These are phyloP conservation scores for Spathaspora gorwiae DNA, from an alignment of 805 yeast genomes.

Conservation along the genomic window DNA sequence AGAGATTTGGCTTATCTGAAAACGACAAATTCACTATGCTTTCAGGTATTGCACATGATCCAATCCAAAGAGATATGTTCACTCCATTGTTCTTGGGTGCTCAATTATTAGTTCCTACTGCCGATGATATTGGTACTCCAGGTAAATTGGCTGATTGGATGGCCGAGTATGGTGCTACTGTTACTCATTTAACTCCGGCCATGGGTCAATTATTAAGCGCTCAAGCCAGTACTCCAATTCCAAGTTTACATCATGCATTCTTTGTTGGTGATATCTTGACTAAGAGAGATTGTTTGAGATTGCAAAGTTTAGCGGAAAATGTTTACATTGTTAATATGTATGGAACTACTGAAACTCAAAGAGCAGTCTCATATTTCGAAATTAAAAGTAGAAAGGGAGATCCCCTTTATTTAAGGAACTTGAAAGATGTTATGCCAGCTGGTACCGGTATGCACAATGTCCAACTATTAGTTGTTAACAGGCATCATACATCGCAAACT, in stretches of 20 bases:
- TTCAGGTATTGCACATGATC: conserved; percentile 98
- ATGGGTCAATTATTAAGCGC: conserved; percentile 98
- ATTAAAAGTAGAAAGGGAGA: conserved; percentile 70
- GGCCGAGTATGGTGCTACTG: conserved; percentile 85
- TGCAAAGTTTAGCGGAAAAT: conserved; percentile 88
- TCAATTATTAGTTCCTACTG: conserved; percentile 84
- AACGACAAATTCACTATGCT: conserved; percentile 94
- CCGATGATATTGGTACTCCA: conserved; percentile 98
- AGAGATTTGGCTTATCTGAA: conserved; percentile 70
- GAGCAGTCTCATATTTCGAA: conserved; percentile 93
- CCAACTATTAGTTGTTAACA: conserved; percentile 87
- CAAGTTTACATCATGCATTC: conserved; percentile 88
- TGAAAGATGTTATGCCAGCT: conserved; percentile 97
- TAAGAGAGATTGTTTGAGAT: conserved; percentile 90
- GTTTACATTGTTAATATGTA: conserved; percentile 94
- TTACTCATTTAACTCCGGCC: conserved; percentile 97
- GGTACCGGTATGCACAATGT: conserved; percentile 97
- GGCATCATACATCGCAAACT: conserved; percentile 80
- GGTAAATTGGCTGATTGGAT: conserved; percentile 98
- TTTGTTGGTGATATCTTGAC: conserved; percentile 97
- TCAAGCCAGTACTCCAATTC: conserved; percentile 85
- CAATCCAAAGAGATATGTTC: conserved; percentile 98
- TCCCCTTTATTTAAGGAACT: conserved; percentile 68
- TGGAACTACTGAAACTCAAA: conserved; percentile 98
- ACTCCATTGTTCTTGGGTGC: conserved; percentile 97